A percentile compares a stretch with the other conserved stretches of the same genome.
Conservation (phyloP, 2,329 filamentous ascomycete genomes). For the Stagonosporopsis cucurbitacearum region DNA sequence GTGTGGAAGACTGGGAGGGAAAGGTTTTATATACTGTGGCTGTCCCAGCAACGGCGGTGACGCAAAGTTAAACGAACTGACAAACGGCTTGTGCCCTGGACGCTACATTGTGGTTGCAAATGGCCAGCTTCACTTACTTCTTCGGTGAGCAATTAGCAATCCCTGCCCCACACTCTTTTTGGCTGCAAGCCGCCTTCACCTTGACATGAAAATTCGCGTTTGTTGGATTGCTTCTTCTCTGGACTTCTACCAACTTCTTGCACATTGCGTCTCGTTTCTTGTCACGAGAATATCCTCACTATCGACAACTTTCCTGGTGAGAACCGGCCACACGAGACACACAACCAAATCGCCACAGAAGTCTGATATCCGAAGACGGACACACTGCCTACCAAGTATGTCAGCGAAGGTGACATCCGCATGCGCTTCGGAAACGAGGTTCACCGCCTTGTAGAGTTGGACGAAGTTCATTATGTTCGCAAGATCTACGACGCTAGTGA, state of each 20-base stretch:
- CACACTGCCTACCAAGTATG: not conserved
- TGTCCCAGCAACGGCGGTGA: not conserved
- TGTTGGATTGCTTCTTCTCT: too few species aligned
- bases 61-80: not conserved
- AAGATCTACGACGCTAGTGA: not conserved
- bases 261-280: too few species aligned
- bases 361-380: constrained; percentile 9
- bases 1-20: not conserved
- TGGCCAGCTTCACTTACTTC: not conserved
- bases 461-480: not conserved
- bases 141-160: not conserved
- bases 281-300: not conserved
- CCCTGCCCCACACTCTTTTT: not conserved
- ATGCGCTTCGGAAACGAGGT: constrained; percentile 16
- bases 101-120: too few species aligned
- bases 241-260: too few species aligned
- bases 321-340: not conserved
- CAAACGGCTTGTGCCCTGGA: not conserved
- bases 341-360: constrained; percentile 20
- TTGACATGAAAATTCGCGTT: too few species aligned
- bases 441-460: constrained; percentile 4
- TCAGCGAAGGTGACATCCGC: not conserved
- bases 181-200: not conserved
- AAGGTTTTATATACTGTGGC: not conserved
- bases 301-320: constrained; percentile 19